Conservation (phyloP, 768 basidiomycete species). For the Inosperma sp. region DNA sequence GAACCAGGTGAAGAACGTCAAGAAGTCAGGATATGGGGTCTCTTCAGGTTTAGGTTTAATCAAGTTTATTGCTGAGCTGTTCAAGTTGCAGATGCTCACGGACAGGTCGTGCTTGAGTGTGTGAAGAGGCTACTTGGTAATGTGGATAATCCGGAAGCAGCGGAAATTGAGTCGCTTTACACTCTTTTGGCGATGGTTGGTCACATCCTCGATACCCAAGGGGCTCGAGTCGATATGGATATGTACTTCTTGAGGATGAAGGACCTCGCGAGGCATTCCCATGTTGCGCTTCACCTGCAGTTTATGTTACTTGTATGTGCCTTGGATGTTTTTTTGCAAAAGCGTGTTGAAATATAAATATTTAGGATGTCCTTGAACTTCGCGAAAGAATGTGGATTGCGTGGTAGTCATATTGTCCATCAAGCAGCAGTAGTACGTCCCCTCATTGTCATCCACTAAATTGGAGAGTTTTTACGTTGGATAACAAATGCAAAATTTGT, state of each 20-base stretch:
- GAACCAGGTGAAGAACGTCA: conserved; percentile 77
- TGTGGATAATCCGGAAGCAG: conserved; percentile 93
- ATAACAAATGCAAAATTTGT: too few relatives aligned
- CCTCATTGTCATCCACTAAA: too few relatives aligned
- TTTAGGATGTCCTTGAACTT: too few relatives aligned
- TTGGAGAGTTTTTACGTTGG: too few relatives aligned
- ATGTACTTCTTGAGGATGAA: too few relatives aligned
- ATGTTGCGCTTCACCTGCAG: neutral
- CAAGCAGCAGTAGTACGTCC: too few relatives aligned
- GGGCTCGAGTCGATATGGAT: conserved; percentile 79
- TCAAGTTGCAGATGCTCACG: too few relatives aligned
- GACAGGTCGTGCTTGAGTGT: too few relatives aligned
- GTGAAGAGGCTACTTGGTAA: too few relatives aligned
- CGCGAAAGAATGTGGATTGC: too few relatives aligned
- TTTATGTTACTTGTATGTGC: neutral
- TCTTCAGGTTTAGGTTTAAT: conserved; percentile 95
- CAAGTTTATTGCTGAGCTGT: conserved; percentile 97
- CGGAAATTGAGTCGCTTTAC: too few relatives aligned
- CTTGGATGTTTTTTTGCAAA: neutral
- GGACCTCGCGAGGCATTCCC: conserved; percentile 32
- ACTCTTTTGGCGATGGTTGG: conserved; percentile 91
- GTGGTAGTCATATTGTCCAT: too few relatives aligned
- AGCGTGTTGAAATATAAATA: neutral
- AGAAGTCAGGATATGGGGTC: conserved; percentile 95
- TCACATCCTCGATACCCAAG: conserved; percentile 68